Evolutionary conservation across 495 filamentous ascomycete species (phyloP).

Genomic region (Copromyces sp.): DNA sequence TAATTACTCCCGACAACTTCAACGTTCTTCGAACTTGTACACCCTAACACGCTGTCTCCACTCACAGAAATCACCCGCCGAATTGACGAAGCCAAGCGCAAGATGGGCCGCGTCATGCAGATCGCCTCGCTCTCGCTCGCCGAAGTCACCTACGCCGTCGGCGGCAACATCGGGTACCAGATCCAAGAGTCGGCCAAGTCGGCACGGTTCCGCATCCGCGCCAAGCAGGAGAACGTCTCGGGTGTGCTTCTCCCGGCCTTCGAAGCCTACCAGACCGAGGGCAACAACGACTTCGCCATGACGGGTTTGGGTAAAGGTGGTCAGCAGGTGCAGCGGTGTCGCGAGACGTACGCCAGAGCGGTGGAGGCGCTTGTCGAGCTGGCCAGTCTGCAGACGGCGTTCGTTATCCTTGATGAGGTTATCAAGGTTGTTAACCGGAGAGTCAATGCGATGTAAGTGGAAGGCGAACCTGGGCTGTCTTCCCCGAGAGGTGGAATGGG

Average conservation of each 20-base stretch:
- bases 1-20: not conserved
- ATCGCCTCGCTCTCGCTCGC: conserved; percentile 96
- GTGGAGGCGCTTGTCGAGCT: conserved; percentile 96
- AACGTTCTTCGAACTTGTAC: not conserved
- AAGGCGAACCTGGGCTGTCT: conserved; percentile 11
- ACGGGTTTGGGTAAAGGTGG: conserved; percentile 95
- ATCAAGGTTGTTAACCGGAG: conserved; percentile 98
- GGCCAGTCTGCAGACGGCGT: conserved; percentile 94
- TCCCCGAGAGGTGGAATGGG: not conserved
- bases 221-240: conserved; percentile 97
- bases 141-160: conserved; percentile 95
- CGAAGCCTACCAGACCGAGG: conserved; percentile 75
- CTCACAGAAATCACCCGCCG: conserved; percentile 78
- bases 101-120: conserved; percentile 99
- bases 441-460: conserved; percentile 96
- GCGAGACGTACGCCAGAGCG: conserved; percentile 94
- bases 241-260: conserved; percentile 90
- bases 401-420: conserved; percentile 95
- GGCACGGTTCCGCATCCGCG: conserved; percentile 82
- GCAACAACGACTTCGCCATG: conserved; percentile 91
- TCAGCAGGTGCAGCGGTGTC: conserved; percentile 88
- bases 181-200: conserved; percentile 91
- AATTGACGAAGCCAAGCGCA: conserved; percentile 97
- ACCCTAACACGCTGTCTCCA: conserved; percentile 1
- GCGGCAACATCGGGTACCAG: conserved; percentile 92